Percentiles rank a stretch among this genome's conserved stretches.
phyloP scores from a whole-genome alignment of 2,329 filamentous ascomycete species.

The Diaporthe capsici region DNA sequence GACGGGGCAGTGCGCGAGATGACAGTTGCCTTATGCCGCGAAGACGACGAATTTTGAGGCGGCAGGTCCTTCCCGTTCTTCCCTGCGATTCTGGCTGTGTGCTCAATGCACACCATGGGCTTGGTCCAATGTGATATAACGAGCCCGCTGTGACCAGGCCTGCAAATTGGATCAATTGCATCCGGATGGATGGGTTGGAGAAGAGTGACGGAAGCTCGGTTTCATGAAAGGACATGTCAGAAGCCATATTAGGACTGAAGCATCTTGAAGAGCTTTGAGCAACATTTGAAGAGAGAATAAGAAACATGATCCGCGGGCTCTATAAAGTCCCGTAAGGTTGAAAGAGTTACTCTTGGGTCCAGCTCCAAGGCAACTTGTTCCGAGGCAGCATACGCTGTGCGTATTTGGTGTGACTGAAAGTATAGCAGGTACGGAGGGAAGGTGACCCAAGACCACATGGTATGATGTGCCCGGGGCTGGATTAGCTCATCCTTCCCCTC shows the following conservation, averaged over 20 bases:
- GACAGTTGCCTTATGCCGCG: conserved; percentile 59
- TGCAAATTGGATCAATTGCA: conserved; percentile 80
- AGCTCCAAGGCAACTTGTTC: neutral
- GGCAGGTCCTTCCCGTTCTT: conserved; percentile 77
- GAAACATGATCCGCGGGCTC: neutral
- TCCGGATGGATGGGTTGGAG: conserved; percentile 69
- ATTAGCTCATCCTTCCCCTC: conserved; percentile 32
- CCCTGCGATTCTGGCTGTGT: conserved; percentile 57
- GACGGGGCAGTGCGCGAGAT: conserved; percentile 71
- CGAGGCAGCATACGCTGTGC: neutral
- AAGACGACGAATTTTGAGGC: conserved; percentile 78
- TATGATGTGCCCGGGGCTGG: neutral
- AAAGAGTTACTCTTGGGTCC: neutral
- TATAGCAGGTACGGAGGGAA: neutral
- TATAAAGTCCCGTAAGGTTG: neutral
- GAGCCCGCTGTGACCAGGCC: conserved; percentile 79
- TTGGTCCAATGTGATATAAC: conserved; percentile 80
- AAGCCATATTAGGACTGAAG: neutral
- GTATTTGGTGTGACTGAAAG: neutral
- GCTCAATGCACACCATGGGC: conserved; percentile 79
- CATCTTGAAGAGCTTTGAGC: neutral
- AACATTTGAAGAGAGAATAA: too few relatives aligned
- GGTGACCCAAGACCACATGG: neutral
- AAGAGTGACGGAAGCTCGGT: neutral
- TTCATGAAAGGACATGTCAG: neutral